Evolutionary conservation across 140 eudicot genomes (phyloP).

Genomic region (Flaveria floridana): DNA sequence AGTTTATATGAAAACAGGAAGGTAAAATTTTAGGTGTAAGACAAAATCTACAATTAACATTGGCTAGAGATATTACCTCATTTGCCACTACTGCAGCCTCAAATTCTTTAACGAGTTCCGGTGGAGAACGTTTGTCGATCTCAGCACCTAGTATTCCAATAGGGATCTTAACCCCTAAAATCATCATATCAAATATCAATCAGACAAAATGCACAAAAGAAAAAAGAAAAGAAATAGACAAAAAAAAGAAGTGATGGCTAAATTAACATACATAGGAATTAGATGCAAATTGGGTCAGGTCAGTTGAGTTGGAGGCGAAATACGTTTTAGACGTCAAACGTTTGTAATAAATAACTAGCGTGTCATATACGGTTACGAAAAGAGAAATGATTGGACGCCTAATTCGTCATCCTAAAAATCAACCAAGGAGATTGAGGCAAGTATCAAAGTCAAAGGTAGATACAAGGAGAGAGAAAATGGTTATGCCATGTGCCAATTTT

Average conservation of each 20-base stretch:
- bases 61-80: constrained; percentile 37
- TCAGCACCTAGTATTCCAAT: constrained; percentile 67
- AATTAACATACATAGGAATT: neutral
- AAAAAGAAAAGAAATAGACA: no score
- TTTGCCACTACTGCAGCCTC: constrained; percentile 55
- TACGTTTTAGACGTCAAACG: no score
- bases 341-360: neutral
- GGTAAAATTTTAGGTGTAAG: neutral
- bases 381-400: no score
- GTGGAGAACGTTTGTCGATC: constrained; percentile 60
- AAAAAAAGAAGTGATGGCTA: neutral
- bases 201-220: neutral
- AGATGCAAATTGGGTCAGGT: neutral
- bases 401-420: no score
- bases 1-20: neutral
- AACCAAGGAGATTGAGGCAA: no score
- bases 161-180: constrained; percentile 70
- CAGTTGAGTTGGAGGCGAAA: no score
- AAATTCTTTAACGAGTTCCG: constrained; percentile 54
- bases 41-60: neutral
- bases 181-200: neutral
- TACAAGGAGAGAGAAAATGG: no score
- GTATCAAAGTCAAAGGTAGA: no score
- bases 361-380: neutral
- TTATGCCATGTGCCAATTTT: neutral